phyloP scores from a whole-genome alignment of 140 eudicot species.

The Senecio squalidus region DNA sequence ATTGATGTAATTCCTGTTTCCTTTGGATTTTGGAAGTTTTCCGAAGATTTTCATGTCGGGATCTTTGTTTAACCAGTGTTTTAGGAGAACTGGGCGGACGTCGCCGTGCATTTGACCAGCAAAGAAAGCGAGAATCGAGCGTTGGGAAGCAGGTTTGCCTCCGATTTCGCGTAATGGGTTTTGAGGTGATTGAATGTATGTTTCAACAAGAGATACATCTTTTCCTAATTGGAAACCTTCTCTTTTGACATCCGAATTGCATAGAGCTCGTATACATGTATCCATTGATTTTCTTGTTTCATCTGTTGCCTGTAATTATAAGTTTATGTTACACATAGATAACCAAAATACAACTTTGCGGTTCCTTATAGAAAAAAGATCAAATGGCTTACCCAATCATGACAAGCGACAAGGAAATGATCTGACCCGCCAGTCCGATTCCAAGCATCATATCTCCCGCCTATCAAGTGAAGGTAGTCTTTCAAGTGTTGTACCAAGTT shows the following conservation, averaged over 20 bases:
- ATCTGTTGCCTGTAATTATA: constrained; percentile 56
- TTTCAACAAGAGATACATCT: constrained; percentile 84
- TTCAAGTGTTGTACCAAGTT: constrained; percentile 51
- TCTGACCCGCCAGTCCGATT: constrained; percentile 77
- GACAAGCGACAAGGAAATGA: constrained; percentile 90
- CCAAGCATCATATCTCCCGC: constrained; percentile 51
- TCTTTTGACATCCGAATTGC: constrained; percentile 71
- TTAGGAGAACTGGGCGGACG: constrained; percentile 56
- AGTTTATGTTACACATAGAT: background rate
- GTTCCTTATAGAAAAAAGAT: background rate
- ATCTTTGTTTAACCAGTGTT: constrained; percentile 74
- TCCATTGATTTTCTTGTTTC: constrained; percentile 59
- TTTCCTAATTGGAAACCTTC: constrained; percentile 76
- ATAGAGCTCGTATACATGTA: constrained; percentile 70
- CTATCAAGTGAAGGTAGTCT: constrained; percentile 47
- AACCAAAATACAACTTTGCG: background rate
- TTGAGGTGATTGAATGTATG: constrained; percentile 40
- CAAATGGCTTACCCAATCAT: constrained; percentile 67
- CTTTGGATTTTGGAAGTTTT: constrained; percentile 28
- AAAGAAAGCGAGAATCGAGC: constrained; percentile 69
- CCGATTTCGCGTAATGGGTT: constrained; percentile 65
- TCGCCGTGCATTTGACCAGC: constrained; percentile 86
- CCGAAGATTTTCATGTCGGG: constrained; percentile 62
- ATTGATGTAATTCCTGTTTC: constrained; percentile 32
- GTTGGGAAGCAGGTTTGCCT: constrained; percentile 60